Conservation (phyloP, 2,329 filamentous ascomycete species). For the Xylaria multiplex region DNA sequence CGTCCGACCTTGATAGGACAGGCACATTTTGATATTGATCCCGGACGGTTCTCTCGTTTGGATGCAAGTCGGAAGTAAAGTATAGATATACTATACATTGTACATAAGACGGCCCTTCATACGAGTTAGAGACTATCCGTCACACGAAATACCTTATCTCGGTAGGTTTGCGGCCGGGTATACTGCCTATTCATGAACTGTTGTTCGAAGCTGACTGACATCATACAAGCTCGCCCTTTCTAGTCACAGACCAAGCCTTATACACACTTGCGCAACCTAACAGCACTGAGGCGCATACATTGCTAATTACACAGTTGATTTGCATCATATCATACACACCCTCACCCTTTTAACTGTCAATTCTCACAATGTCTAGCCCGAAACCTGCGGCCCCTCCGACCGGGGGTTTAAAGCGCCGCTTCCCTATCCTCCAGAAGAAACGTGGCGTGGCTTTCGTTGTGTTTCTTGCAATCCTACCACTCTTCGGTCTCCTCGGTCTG, state of each 20-base stretch:
- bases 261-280: not conserved
- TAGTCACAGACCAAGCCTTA: not conserved
- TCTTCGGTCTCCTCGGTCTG: constrained; percentile 48
- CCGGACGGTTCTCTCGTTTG: constrained; percentile 1
- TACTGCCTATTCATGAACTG: not conserved
- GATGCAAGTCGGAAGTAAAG: not conserved
- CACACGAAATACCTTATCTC: not conserved
- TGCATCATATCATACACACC: not conserved
- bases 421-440: constrained; percentile 46
- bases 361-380: constrained; percentile 22
- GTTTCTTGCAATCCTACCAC: constrained; percentile 47
- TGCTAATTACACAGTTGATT: not conserved
- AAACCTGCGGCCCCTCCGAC: constrained; percentile 35
- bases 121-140: not conserved
- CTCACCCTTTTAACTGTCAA: not conserved
- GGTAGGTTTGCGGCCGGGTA: not conserved
- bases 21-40: constrained; percentile 5
- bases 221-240: not conserved
- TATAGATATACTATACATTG: not conserved
- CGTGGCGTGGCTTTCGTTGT: constrained; percentile 42
- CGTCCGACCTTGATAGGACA: not conserved
- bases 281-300: not conserved
- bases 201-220: not conserved
- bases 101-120: too few species aligned
- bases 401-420: constrained; percentile 41